Evolutionary conservation across 1,284 basidiomycete species (phyloP).

Genomic region (Mycena sp.): DNA sequence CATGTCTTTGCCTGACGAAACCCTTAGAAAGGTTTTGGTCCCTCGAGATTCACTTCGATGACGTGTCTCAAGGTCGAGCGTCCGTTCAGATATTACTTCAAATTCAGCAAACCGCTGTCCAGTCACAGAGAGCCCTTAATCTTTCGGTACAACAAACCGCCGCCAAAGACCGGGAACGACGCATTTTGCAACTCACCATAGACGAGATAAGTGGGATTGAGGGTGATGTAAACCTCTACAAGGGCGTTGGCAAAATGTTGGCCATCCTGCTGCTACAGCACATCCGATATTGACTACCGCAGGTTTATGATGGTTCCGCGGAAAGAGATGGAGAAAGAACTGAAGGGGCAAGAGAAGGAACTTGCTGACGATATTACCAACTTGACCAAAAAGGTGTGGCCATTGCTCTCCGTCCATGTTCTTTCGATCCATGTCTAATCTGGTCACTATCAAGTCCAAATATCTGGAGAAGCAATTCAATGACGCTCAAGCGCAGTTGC

Average conservation of each 20-base stretch:
- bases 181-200: conserved; percentile 88
- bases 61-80: conserved; percentile 12
- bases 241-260: conserved; percentile 90
- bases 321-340: conserved; percentile 77
- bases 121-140: conserved; percentile 81
- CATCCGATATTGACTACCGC: conserved; percentile 4
- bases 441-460: conserved; percentile 67
- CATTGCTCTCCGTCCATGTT: background rate
- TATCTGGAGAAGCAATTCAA: conserved; percentile 92
- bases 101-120: conserved; percentile 87
- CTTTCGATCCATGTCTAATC: background rate
- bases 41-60: background rate
- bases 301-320: conserved; percentile 94
- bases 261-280: background rate
- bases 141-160: conserved; percentile 78
- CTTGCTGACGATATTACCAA: conserved; percentile 82
- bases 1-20: conserved; percentile 89
- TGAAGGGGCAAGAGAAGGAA: conserved; percentile 82
- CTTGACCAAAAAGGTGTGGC: conserved; percentile 79
- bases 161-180: conserved; percentile 85
- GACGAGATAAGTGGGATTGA: conserved; percentile 75
- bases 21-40: conserved; percentile 76
- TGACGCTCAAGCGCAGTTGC: conserved; percentile 86
- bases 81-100: conserved; percentile 82
- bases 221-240: conserved; percentile 82